A percentile compares a stretch with the other conserved stretches of the same genome.
phyloP scores from a whole-genome alignment of 2,329 filamentous ascomycete genomes.

The Pseudogymnoascus sp. region DNA sequence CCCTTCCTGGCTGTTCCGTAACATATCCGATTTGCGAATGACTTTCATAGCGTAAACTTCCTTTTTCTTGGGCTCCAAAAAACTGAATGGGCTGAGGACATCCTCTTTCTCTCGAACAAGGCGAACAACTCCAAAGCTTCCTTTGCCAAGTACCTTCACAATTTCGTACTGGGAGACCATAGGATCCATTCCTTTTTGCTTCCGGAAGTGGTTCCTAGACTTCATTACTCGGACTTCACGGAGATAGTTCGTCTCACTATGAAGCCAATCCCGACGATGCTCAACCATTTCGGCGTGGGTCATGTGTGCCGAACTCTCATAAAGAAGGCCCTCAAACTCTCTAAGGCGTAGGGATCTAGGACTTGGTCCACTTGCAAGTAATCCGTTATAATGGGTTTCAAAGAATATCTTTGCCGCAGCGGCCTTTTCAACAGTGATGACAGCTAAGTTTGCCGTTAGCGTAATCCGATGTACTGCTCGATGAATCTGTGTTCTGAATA shows the following conservation, averaged over 20 bases:
- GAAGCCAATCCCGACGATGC: conserved; percentile 51
- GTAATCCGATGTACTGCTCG: neutral
- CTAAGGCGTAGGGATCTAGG: conserved; percentile 54
- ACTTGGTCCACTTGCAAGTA: conserved; percentile 47
- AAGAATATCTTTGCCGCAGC: conserved; percentile 79
- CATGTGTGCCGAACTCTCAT: conserved; percentile 37
- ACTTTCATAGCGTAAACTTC: conserved; percentile 94
- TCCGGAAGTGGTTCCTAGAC: conserved; percentile 39
- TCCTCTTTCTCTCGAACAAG: conserved; percentile 63
- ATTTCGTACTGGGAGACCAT: conserved; percentile 65
- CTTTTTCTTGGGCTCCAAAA: conserved; percentile 28
- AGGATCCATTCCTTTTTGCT: conserved; percentile 36
- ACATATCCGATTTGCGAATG: conserved; percentile 88
- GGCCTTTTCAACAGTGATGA: conserved; percentile 63
- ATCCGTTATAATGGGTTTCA: conserved; percentile 73
- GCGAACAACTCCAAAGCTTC: conserved; percentile 87
- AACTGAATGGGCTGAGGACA: conserved; percentile 19
- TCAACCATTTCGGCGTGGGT: conserved; percentile 46
- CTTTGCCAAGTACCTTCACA: conserved; percentile 78
- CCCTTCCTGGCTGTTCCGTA: conserved; percentile 83
- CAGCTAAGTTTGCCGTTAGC: conserved; percentile 18
- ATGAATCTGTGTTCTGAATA: neutral
- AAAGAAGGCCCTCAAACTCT: conserved; percentile 57
- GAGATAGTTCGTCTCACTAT: conserved; percentile 65
- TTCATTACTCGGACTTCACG: conserved; percentile 66